Base-by-base conservation (phyloP, 192 early-diverging fungal genomes). In the Pilobolus umbonatus region DNA sequence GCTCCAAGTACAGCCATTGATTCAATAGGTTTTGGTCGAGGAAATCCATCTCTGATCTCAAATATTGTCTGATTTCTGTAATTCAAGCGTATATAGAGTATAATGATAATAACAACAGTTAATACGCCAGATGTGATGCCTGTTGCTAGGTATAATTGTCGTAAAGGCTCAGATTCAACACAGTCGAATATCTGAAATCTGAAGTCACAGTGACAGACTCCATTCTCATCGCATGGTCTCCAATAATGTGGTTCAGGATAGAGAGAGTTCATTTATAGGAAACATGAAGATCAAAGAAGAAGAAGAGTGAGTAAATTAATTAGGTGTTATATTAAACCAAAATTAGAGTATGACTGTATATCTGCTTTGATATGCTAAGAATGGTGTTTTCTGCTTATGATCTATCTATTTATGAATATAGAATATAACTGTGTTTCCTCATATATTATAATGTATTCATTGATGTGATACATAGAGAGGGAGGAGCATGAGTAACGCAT, bases 31-130 rank as follows among this genome's bases (percentile, higher is more conserved):
- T 35, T 53, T 5, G 51, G 51, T 36, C 51, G 30, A 35, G 51
- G 51, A 36, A 53, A 53, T 11, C 51, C 51, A 35, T 53, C 35
- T 31, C 31, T 30, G 3, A 53, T 12, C 19, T 53, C 28, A 53
- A 53, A 53, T 53, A 53, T 35, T 53, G 9, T 53, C 35, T 53
- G 51, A 31, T 53, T 53, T 34, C 29, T 30, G 24, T 54, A 31
- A 19, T 54, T 54, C 24, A 54, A 14, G 25, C 52, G 52, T 38
- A 32, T 22, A 54, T 54, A 54, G 24, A 54, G 38, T 54, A 54
- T 6, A 3, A 29, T 22, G 21, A 35, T 14, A 24, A 22, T 21
- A 25, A 35, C 21, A 6, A 38, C 1, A 5, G 32, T 34, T 19
- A 29, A 25, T 38, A 54, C 12, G 24, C 32, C 52, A 14, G 52